Evolutionary conservation across 2,329 filamentous ascomycete species (phyloP).

Genomic region (Colletotrichum orchidophilum): DNA sequence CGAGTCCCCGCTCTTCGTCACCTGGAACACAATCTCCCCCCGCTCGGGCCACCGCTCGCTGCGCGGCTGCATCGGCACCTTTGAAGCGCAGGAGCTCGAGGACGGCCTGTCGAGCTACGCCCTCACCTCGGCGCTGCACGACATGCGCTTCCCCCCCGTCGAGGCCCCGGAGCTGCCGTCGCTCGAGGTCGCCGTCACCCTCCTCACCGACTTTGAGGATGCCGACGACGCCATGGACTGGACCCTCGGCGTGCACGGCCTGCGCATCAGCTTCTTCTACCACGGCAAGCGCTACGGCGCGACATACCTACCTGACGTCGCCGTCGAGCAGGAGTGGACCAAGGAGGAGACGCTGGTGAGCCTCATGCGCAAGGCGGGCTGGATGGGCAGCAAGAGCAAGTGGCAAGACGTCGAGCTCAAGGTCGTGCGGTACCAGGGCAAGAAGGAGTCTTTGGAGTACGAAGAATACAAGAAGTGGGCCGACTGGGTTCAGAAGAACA

Average conservation of each 20-base stretch:
- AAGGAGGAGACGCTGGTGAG: constrained; percentile 92
- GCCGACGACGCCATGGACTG: constrained; percentile 81
- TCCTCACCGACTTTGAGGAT: constrained; percentile 87
- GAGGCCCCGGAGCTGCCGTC: constrained; percentile 61
- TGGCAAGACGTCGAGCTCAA: constrained; percentile 85
- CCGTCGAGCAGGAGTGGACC: constrained; percentile 91
- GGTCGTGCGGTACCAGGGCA: constrained; percentile 87
- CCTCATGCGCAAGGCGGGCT: constrained; percentile 94
- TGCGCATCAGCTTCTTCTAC: constrained; percentile 86
- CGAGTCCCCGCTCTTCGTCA: constrained; percentile 86
- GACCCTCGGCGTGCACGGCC: constrained; percentile 85
- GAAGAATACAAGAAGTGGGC: constrained; percentile 82
- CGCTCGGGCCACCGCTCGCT: constrained; percentile 69
- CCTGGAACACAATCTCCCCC: constrained; percentile 82
- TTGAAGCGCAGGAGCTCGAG: constrained; percentile 79
- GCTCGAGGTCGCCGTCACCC: constrained; percentile 76
- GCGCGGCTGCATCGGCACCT: constrained; percentile 96
- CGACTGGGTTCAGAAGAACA: constrained; percentile 68
- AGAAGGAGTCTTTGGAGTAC: constrained; percentile 77
- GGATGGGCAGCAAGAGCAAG: constrained; percentile 79
- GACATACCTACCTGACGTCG: constrained; percentile 93
- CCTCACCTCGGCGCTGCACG: constrained; percentile 77
- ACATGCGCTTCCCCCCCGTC: constrained; percentile 70
- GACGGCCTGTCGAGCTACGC: constrained; percentile 82
- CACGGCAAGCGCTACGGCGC: constrained; percentile 79